A percentile compares a stretch with the other conserved stretches of the same genome.
These are phyloP conservation scores for Tetrahymena borealis DNA, from an alignment of 73 alveolate genomes.

Conservation along the genomic window DNA sequence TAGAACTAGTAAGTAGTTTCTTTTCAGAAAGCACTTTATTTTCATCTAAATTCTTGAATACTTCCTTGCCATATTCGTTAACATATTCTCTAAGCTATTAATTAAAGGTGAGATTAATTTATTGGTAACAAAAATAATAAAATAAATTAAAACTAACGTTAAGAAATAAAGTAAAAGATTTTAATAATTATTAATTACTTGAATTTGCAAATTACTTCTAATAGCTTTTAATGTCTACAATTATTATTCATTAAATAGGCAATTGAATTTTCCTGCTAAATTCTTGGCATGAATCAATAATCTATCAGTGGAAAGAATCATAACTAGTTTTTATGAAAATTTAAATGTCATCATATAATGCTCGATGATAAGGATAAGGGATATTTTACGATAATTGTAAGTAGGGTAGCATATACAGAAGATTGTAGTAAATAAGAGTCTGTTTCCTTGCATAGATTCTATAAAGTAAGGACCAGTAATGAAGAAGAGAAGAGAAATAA, in stretches of 20 bases:
- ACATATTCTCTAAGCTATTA: neutral
- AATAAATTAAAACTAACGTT: too few species aligned
- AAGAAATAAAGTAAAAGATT: too few species aligned
- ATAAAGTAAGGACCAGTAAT: neutral
- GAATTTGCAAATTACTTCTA: neutral
- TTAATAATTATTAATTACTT: too few species aligned
- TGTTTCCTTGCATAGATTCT: neutral
- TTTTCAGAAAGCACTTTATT: neutral
- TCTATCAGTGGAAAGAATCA: neutral
- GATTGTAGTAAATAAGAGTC: neutral
- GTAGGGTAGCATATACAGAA: neutral
- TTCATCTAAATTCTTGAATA: neutral
- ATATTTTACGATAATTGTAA: neutral
- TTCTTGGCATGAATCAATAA: neutral
- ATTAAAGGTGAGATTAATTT: too few species aligned
- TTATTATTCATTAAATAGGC: neutral
- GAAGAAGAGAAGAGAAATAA: slow-evolving; percentile 40
- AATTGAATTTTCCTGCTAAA: neutral
- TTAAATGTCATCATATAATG: neutral
- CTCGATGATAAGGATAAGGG: too few species aligned
- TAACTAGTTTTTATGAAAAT: neutral
- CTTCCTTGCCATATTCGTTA: neutral
- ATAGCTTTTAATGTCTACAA: neutral
- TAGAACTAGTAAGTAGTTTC: neutral
- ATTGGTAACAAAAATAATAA: too few species aligned